Evolutionary conservation across 225 moss, liverwort and hornwort species (phyloP).

Genomic region (Physcomitrium patens): DNA sequence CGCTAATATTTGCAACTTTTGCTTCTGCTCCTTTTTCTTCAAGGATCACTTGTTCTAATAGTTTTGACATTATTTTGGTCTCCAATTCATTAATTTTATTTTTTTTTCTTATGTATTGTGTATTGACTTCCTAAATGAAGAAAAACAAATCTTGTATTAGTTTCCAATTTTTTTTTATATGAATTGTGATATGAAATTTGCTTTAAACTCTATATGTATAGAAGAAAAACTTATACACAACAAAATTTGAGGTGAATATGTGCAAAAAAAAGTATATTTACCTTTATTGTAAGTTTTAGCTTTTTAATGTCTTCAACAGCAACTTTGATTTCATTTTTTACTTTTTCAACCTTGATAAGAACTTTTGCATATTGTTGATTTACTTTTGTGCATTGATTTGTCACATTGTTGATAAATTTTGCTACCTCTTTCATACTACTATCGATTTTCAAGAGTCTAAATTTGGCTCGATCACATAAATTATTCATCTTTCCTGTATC

Average conservation of each 20-base stretch:
- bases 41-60: conserved; percentile 64
- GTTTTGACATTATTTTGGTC: conserved; percentile 54
- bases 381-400: conserved; percentile 46
- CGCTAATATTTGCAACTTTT: conserved; percentile 51
- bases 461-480: conserved; percentile 56
- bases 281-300: conserved; percentile 67
- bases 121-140: conserved; percentile 62
- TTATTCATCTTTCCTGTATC: conserved; percentile 46
- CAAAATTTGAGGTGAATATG: too few species aligned
- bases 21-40: conserved; percentile 69
- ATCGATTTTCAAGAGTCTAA: conserved; percentile 65
- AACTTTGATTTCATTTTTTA: conserved; percentile 45
- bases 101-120: conserved; percentile 52
- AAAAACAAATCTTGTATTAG: too few species aligned
- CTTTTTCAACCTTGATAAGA: conserved; percentile 52
- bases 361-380: conserved; percentile 58
- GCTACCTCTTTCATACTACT: conserved; percentile 65
- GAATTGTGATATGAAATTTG: too few species aligned
- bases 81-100: conserved; percentile 79
- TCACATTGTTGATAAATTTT: conserved; percentile 55
- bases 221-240: too few species aligned
- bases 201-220: too few species aligned
- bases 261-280: background rate
- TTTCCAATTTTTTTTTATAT: too few species aligned
- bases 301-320: conserved; percentile 42